Percentiles rank a stretch among this genome's conserved stretches.
Conservation (phyloP, 2,329 filamentous ascomycete species). For the Colletotrichum sp. region DNA sequence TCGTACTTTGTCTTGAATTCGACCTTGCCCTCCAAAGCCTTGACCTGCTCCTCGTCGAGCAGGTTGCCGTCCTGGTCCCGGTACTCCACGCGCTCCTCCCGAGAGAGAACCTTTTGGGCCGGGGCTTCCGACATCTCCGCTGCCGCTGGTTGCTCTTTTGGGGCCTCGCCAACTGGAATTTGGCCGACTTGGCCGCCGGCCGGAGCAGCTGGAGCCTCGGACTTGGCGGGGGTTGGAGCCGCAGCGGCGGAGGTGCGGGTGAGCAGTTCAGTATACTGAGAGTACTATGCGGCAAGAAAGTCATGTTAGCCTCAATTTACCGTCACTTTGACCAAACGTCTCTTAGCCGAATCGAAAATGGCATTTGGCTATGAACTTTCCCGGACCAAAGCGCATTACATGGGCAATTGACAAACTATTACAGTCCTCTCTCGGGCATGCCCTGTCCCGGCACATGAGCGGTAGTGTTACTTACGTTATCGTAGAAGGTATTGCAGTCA, state of each 20-base stretch:
- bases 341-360: slow-evolving; percentile 2
- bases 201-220: slow-evolving; percentile 8
- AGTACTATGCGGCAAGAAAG: slow-evolving; percentile 14
- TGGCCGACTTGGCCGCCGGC: slow-evolving; percentile 25
- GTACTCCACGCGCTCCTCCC: slow-evolving; percentile 90
- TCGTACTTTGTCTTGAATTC: slow-evolving; percentile 96
- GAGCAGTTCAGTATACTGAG: slow-evolving; percentile 10
- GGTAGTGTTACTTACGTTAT: slow-evolving; percentile 70
- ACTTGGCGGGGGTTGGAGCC: slow-evolving; percentile 7
- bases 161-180: slow-evolving; percentile 28
- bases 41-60: slow-evolving; percentile 82
- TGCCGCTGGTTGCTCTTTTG: slow-evolving; percentile 31
- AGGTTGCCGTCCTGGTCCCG: slow-evolving; percentile 93
- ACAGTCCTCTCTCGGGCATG: slow-evolving; percentile 31
- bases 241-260: slow-evolving; percentile 3
- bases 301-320: neutral
- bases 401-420: neutral
- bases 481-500: slow-evolving; percentile 94
- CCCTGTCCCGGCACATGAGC: slow-evolving; percentile 40
- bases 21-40: slow-evolving; percentile 86
- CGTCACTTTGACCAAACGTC: neutral
- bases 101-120: slow-evolving; percentile 53
- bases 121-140: slow-evolving; percentile 53
- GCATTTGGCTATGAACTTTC: slow-evolving; percentile 9
- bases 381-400: neutral